These are phyloP conservation scores for Fusarium sarcochroum DNA, from an alignment of 2,329 filamentous ascomycete genomes.

Conservation along the genomic window DNA sequence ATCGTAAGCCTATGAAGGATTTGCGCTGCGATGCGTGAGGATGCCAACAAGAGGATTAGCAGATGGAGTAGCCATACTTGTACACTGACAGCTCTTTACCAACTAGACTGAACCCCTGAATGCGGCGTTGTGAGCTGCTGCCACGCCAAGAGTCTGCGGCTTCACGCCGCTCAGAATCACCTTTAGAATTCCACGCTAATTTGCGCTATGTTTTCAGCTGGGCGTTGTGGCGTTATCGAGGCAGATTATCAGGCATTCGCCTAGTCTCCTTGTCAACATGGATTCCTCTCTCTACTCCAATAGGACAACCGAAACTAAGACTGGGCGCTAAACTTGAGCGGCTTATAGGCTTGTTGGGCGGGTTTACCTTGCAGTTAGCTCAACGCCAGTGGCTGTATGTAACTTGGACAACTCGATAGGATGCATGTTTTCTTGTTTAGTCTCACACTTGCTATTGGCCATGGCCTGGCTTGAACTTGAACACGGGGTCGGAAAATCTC, in stretches of 20 bases:
- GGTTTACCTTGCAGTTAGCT: not conserved
- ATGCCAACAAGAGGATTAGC: not conserved
- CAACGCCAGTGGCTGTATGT: constrained; percentile 1
- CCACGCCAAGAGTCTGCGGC: constrained; percentile 2
- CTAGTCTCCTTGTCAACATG: constrained; percentile 13
- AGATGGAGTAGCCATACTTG: not conserved
- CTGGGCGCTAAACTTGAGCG: not conserved
- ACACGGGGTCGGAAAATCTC: not conserved
- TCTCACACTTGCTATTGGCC: constrained; percentile 3
- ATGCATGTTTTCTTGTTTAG: constrained; percentile 3
- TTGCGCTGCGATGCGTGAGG: not conserved
- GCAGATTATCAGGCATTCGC: constrained; percentile 20
- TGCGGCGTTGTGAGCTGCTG: not conserved
- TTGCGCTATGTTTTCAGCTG: constrained; percentile 45
- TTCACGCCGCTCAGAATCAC: constrained; percentile 11
- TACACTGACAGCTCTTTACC: not conserved
- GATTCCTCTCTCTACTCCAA: constrained; percentile 1
- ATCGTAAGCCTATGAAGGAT: not conserved
- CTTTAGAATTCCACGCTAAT: constrained; percentile 25
- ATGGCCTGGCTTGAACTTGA: not conserved
- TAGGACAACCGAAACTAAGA: not conserved
- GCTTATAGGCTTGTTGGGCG: constrained; percentile 5
- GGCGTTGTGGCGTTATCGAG: constrained; percentile 37
- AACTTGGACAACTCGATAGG: not conserved
- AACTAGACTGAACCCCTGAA: constrained; percentile 10